These are phyloP conservation scores for Wickerhamomyces sydowiorum DNA, from an alignment of 805 yeast species.

Conservation along the genomic window DNA sequence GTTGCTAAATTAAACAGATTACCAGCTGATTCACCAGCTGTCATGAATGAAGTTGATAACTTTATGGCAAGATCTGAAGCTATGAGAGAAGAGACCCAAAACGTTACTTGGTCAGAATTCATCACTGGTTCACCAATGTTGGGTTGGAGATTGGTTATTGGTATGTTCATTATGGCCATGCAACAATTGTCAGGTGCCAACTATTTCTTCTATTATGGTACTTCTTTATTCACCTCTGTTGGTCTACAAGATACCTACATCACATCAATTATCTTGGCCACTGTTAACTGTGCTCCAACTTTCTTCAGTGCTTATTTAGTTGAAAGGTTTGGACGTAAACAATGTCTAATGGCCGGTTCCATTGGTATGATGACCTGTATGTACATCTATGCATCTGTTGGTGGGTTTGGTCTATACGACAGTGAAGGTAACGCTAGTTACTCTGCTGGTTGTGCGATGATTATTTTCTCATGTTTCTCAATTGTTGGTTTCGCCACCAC, in stretches of 20 bases:
- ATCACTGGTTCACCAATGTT: constrained; percentile 56
- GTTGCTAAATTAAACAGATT: constrained; percentile 49
- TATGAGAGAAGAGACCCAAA: constrained; percentile 42
- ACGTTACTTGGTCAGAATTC: constrained; percentile 55
- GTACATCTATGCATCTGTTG: constrained; percentile 55
- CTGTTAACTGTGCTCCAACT: constrained; percentile 52
- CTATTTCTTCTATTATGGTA: constrained; percentile 63
- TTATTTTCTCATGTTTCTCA: constrained; percentile 57
- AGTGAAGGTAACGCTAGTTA: constrained; percentile 28
- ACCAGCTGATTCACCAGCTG: constrained; percentile 38
- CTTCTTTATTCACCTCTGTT: constrained; percentile 51
- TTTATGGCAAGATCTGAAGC: constrained; percentile 40
- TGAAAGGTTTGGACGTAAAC: constrained; percentile 50
- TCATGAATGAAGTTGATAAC: constrained; percentile 42
- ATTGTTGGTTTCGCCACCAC: constrained; percentile 65
- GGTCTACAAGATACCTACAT: constrained; percentile 53
- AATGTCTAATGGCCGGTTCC: constrained; percentile 44
- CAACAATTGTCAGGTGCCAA: constrained; percentile 62
- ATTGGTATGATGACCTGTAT: constrained; percentile 50
- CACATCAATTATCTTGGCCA: constrained; percentile 51
- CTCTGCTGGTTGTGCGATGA: constrained; percentile 55
- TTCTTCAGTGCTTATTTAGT: constrained; percentile 45
- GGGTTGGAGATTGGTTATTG: constrained; percentile 45
- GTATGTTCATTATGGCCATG: constrained; percentile 52
- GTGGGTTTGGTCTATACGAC: constrained; percentile 41